phyloP scores from a whole-genome alignment of 495 filamentous ascomycete species.

The Chaetomium cochliodes region DNA sequence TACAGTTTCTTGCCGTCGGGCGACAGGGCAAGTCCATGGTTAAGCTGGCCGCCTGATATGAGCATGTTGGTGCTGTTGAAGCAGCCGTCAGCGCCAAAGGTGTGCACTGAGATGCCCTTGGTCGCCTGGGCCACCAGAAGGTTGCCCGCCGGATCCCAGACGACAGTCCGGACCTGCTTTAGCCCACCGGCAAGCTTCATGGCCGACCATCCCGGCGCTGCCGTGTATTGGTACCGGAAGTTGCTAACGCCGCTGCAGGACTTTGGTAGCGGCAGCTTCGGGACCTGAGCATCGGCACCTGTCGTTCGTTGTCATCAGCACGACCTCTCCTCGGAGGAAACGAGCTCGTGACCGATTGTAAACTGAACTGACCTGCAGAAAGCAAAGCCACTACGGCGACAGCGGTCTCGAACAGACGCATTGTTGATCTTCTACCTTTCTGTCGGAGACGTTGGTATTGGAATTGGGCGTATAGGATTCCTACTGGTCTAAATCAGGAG shows the following conservation, averaged over 20 bases:
- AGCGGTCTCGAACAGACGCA: conserved; percentile 4
- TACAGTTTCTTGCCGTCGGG: conserved; percentile 62
- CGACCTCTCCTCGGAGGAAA: not conserved
- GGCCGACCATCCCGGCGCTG: conserved; percentile 56
- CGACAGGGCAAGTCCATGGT: conserved; percentile 65
- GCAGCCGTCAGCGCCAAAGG: conserved; percentile 52
- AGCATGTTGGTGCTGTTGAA: conserved; percentile 40
- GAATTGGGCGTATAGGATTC: not conserved
- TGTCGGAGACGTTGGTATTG: too few relatives aligned
- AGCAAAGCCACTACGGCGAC: conserved; percentile 27
- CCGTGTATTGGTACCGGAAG: conserved; percentile 38
- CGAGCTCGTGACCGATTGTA: not conserved
- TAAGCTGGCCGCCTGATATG: conserved; percentile 49
- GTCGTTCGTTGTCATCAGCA: not conserved
- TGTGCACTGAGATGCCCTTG: conserved; percentile 54
- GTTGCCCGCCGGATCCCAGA: conserved; percentile 60
- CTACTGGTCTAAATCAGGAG: not conserved
- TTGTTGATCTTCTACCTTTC: not conserved
- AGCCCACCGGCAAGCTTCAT: conserved; percentile 57
- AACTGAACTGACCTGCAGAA: conserved; percentile 27
- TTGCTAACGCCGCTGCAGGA: conserved; percentile 37
- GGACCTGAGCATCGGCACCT: conserved; percentile 25
- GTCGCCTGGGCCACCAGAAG: conserved; percentile 58
- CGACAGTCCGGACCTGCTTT: conserved; percentile 54
- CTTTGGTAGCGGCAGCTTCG: conserved; percentile 34